These are phyloP conservation scores for Panaeolus papilionaceus DNA, from an alignment of 768 basidiomycete genomes.

Conservation along the genomic window DNA sequence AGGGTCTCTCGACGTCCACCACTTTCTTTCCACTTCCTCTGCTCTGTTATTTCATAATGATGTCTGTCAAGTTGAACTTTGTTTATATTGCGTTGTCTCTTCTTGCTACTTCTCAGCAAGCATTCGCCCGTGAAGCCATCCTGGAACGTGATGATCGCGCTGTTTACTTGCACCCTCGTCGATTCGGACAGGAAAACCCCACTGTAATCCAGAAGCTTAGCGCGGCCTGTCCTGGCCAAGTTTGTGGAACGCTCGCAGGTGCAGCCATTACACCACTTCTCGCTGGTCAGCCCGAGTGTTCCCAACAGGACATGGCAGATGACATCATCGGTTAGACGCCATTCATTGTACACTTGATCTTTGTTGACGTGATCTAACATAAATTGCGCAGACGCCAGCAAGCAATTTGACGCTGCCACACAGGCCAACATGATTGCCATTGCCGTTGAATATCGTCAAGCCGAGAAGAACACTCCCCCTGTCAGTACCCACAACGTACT, in stretches of 20 bases:
- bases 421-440: slow-evolving; percentile 57
- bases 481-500: slow-evolving; percentile 34
- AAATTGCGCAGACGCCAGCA: slow-evolving; percentile 48
- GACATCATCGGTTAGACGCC: slow-evolving; percentile 53
- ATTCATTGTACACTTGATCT: not conserved
- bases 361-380: not conserved
- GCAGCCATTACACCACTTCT: slow-evolving; percentile 57
- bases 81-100: slow-evolving; percentile 33
- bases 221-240: slow-evolving; percentile 51
- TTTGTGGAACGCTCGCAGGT: slow-evolving; percentile 57
- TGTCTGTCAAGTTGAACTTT: slow-evolving; percentile 37
- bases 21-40: slow-evolving; percentile 17
- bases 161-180: slow-evolving; percentile 56
- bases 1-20: slow-evolving; percentile 23
- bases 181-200: slow-evolving; percentile 59
- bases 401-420: slow-evolving; percentile 56
- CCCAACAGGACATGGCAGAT: slow-evolving; percentile 65
- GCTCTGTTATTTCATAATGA: slow-evolving; percentile 26
- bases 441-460: slow-evolving; percentile 58
- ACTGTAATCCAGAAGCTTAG: slow-evolving; percentile 50
- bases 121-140: slow-evolving; percentile 49
- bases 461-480: slow-evolving; percentile 66
- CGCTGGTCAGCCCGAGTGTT: slow-evolving; percentile 56
- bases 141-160: slow-evolving; percentile 52
- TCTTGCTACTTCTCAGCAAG: slow-evolving; percentile 35